Evolutionary conservation across 805 yeast genomes (phyloP), one percentile per base, ranked within the genome.

Genomic region (Candida xiaguanensis): DNA sequence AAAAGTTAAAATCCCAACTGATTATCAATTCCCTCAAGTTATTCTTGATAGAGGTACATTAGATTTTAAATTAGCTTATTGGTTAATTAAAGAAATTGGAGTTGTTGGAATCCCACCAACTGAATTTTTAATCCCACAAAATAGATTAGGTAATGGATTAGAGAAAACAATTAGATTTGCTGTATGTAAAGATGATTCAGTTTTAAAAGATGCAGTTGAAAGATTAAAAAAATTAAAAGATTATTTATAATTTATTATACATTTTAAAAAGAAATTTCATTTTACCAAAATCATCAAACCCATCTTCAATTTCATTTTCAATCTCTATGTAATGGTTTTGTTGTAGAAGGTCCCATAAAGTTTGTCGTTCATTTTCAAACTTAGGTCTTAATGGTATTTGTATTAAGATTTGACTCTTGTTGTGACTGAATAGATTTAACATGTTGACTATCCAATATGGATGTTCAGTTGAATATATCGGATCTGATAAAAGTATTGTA

Each of bases 51-150:
- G 85, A 46, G 65, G 63, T 12, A 91, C 95, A 12, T 80, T 80
- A 47, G 99, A 93, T 65, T 93, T 89, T 72, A 79, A 78, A 57
- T 72, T 82, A 47, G 95, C 96, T 1, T 87, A 86, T 64, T 93
- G 98, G 97, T 72, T 93, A 43, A 88, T 89, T 53, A 82, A 79
- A 56, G 95, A 89, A 57, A 60, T 91, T 42, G 99, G 99, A 8
- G 95, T 93, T 29, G 98, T 93, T 15, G 84, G 95, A 3, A 93
- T 93, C 47, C 99, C 99, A 8, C 98, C 98, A 20, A 84, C 96
- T n/a, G 98, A 91, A 62, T 93, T 93, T 55, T 79, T 86, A 53
- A 74, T 80, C 31, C 75, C 79, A 8, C 80, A 77, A 43, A 80
- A 84, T 48, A 61, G 70, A 50, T 44, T 45, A 15, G 89, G 85